A percentile compares a stretch with the other conserved stretches of the same genome.
Conservation (phyloP, 2,329 filamentous ascomycete species). For the Epichloe festucae region DNA sequence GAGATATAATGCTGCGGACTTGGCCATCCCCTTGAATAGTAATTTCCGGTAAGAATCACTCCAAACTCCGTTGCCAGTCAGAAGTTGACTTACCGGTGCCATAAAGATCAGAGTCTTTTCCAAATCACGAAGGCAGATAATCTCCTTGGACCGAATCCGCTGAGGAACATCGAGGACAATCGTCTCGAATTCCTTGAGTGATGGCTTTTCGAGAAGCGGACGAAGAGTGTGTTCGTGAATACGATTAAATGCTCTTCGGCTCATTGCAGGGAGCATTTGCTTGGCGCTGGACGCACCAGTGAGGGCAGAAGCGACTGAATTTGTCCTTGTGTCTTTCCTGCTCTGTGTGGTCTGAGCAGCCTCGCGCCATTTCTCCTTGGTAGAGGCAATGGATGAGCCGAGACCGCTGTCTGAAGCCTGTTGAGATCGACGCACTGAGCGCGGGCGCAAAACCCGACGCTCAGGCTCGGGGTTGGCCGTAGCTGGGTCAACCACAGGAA, state of each 20-base stretch:
- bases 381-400: slow-evolving; percentile 65
- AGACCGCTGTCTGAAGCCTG: slow-evolving; percentile 79
- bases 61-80: slow-evolving; percentile 42
- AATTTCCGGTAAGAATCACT: slow-evolving; percentile 57
- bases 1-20: slow-evolving; percentile 58
- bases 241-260: slow-evolving; percentile 56
- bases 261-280: slow-evolving; percentile 46
- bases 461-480: slow-evolving; percentile 31
- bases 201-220: slow-evolving; percentile 61
- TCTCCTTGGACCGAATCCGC: slow-evolving; percentile 71
- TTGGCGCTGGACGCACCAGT: slow-evolving; percentile 38
- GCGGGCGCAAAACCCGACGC: slow-evolving; percentile 39
- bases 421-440: slow-evolving; percentile 41
- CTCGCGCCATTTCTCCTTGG: slow-evolving; percentile 38
- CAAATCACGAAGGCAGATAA: slow-evolving; percentile 81
- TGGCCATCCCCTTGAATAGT: slow-evolving; percentile 65
- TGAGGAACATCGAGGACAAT: slow-evolving; percentile 67
- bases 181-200: slow-evolving; percentile 67
- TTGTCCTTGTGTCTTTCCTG: slow-evolving; percentile 18
- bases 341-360: slow-evolving; percentile 18
- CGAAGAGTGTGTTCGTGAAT: slow-evolving; percentile 69
- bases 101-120: slow-evolving; percentile 88
- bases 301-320: slow-evolving; percentile 39
- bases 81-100: slow-evolving; percentile 74
- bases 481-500: slow-evolving; percentile 37